Evolutionary conservation across 2,329 filamentous ascomycete species (phyloP).

Genomic region (Ascochyta lentis): DNA sequence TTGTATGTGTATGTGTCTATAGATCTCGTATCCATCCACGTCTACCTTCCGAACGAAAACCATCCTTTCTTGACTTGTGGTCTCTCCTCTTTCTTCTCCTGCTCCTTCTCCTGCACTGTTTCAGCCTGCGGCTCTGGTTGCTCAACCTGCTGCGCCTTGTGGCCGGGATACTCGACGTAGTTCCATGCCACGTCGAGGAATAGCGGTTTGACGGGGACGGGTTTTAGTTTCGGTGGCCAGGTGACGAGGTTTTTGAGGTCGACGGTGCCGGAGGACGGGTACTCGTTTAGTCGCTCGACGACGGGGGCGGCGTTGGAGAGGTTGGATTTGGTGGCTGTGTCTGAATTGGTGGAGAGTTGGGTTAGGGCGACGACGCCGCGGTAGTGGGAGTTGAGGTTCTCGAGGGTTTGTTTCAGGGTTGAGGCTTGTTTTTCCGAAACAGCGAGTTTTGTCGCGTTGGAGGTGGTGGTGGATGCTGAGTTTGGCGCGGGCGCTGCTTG

Average conservation of each 20-base stretch:
- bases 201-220: conserved; percentile 89
- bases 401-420: conserved; percentile 67
- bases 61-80: conserved; percentile 57
- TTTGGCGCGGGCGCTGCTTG: conserved; percentile 54
- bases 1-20: too few species aligned
- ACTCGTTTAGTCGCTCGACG: conserved; percentile 77
- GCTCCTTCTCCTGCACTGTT: too few species aligned
- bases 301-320: conserved; percentile 63
- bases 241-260: conserved; percentile 82
- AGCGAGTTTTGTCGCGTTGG: conserved; percentile 61
- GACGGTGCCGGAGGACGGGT: conserved; percentile 69
- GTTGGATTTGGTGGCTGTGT: conserved; percentile 55
- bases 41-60: conserved; percentile 58
- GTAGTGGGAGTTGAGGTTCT: conserved; percentile 77
- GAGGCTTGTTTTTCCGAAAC: conserved; percentile 66
- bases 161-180: conserved; percentile 89
- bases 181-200: conserved; percentile 98
- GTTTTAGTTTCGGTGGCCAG: conserved; percentile 82
- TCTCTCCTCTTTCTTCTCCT: conserved; percentile 34
- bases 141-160: conserved; percentile 41
- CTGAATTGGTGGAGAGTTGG: conserved; percentile 62
- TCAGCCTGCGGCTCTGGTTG: too few species aligned
- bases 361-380: conserved; percentile 86
- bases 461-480: conserved; percentile 42
- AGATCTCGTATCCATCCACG: too few species aligned